These are phyloP conservation scores for Psilocybe cyanescens DNA, from an alignment of 768 basidiomycete genomes.

Conservation along the genomic window DNA sequence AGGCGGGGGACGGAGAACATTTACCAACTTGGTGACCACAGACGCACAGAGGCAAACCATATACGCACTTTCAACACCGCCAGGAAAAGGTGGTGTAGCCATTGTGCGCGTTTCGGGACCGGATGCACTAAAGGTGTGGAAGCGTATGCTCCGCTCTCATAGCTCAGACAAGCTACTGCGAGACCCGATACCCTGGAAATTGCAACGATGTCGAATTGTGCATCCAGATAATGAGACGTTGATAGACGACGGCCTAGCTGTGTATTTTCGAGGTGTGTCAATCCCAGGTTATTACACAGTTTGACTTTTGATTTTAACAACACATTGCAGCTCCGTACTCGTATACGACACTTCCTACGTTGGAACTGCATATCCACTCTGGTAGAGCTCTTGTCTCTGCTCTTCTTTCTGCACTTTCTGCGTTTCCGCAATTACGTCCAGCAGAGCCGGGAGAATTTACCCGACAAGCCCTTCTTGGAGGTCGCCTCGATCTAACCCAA, in stretches of 20 bases:
- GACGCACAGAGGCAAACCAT: conserved; percentile 74
- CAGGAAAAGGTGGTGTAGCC: conserved; percentile 84
- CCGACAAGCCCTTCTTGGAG: conserved; percentile 77
- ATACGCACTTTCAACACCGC: conserved; percentile 86
- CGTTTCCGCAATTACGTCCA: conserved; percentile 67
- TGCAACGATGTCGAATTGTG: conserved; percentile 71
- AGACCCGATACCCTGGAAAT: conserved; percentile 62
- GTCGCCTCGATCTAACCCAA: conserved; percentile 85
- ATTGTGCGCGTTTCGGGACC: conserved; percentile 86
- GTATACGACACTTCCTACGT: conserved; percentile 80
- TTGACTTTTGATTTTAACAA: conserved; percentile 3
- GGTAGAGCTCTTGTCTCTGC: conserved; percentile 80
- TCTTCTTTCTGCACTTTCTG: conserved; percentile 65
- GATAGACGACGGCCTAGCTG: conserved; percentile 80
- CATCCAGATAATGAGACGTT: conserved; percentile 62
- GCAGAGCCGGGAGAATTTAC: conserved; percentile 93
- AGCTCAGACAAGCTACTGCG: conserved; percentile 11
- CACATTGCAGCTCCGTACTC: conserved; percentile 65
- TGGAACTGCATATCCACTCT: conserved; percentile 89
- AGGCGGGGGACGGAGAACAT: conserved; percentile 1
- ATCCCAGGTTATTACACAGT: neutral
- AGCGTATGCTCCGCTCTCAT: conserved; percentile 51
- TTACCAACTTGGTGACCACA: conserved; percentile 32
- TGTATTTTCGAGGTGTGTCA: conserved; percentile 76
- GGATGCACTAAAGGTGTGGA: conserved; percentile 65